Conservation (phyloP, 2,329 filamentous ascomycete species). For the Penicillium sp. region DNA sequence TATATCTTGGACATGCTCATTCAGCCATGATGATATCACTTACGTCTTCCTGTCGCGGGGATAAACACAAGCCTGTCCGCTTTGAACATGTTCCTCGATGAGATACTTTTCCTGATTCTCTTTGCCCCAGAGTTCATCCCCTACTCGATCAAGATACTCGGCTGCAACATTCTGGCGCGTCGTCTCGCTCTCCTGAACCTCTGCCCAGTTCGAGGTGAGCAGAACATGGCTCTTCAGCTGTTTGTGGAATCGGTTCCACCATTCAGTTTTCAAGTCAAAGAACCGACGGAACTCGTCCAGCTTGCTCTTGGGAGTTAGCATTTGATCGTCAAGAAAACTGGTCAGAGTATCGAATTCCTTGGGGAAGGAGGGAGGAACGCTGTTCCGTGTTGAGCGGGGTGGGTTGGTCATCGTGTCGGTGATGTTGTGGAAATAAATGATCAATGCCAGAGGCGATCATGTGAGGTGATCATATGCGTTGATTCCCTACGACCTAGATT, state of each 20-base stretch:
- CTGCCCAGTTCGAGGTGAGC: slow-evolving; percentile 8
- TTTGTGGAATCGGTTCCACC: slow-evolving; percentile 7
- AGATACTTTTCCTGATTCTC: slow-evolving; percentile 15
- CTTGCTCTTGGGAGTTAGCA: slow-evolving; percentile 7
- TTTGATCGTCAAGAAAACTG: background rate
- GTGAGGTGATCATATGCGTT: background rate
- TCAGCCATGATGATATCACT: slow-evolving; percentile 1
- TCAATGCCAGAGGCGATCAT: background rate
- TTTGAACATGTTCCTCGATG: slow-evolving; percentile 12
- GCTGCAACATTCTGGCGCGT: slow-evolving; percentile 10
- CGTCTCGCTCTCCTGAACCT: slow-evolving; percentile 4
- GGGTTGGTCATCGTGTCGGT: background rate
- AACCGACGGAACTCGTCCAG: slow-evolving; percentile 19
- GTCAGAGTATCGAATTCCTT: background rate
- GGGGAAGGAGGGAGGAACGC: background rate
- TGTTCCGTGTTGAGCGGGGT: background rate
- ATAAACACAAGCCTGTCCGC: slow-evolving; percentile 13
- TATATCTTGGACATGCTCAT: too few relatives aligned
- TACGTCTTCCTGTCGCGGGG: slow-evolving; percentile 17
- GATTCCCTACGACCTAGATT: background rate
- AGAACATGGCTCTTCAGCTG: background rate
- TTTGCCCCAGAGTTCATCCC: slow-evolving; percentile 20
- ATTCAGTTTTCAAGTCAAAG: slow-evolving; percentile 15
- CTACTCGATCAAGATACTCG: slow-evolving; percentile 14
- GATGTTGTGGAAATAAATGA: background rate